Evolutionary conservation across 2,329 filamentous ascomycete species (phyloP).

Genomic region (Botrytis hyacinthi): DNA sequence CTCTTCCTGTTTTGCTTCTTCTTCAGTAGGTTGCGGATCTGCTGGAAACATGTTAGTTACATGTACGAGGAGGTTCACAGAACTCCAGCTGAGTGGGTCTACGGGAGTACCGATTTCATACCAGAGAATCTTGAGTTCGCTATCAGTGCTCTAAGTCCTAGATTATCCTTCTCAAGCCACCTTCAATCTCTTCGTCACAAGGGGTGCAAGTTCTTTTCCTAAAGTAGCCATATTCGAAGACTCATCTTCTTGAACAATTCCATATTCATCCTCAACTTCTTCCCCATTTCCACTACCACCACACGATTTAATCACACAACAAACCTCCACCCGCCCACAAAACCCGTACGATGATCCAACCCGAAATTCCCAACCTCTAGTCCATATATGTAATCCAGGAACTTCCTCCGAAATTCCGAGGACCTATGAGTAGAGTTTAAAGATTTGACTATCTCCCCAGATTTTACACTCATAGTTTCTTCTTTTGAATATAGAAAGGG

Average conservation of each 20-base stretch:
- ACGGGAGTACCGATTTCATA: not conserved
- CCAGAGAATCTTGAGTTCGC: not conserved
- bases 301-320: not conserved
- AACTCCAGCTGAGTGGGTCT: not conserved
- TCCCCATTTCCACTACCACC: not conserved
- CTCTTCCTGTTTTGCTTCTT: not conserved
- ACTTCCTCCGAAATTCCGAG: not conserved
- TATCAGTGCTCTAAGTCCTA: not conserved
- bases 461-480: fast-evolving
- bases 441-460: not conserved
- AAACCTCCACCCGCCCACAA: not conserved
- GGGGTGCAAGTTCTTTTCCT: fast-evolving
- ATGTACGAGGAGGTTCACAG: not conserved
- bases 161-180: not conserved
- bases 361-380: not conserved
- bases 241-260: not conserved
- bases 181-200: not conserved
- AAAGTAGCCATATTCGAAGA: not conserved
- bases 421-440: not conserved
- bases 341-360: not conserved
- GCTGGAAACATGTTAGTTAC: not conserved
- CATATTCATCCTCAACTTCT: not conserved
- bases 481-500: not conserved
- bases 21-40: not conserved
- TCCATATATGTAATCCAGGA: not conserved